Evolutionary conservation across 495 filamentous ascomycete genomes (phyloP), one percentile per base, ranked within the genome.

Genomic region (Lasiosphaeria miniovina): DNA sequence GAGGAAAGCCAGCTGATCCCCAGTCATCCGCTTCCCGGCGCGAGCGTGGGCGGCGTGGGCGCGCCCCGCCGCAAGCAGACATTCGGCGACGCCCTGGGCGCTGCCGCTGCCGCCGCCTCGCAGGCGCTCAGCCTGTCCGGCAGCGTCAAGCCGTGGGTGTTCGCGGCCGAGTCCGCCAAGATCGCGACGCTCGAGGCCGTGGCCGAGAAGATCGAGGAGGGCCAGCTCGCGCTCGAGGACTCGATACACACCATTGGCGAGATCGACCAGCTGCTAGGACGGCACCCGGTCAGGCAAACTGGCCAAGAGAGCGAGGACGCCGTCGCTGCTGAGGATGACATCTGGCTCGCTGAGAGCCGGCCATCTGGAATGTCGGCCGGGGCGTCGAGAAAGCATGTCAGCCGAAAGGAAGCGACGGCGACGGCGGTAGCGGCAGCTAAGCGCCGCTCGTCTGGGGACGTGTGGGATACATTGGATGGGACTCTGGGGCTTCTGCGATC

Each of bases 1-100:
- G 84, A 90, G 38, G 88, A 91, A 61, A 89, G 86, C 63, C 86
- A 89, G 56, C 76, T 91, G 4, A 79, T 90, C 2, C 85, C 83
- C 0, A 77, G 80, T 43, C 84, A 88, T 56, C 85, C 87, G 1
- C 68, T 84, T 49, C 75, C 80, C 2, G 66, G 66, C 9, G 54
- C 24, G 24, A 2, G 24, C 24, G 24, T 2, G 24, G 24, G 24
- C 24, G 24, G 24, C 24, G 24, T 24, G 24, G 24, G 65, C 10
- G 53, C 61, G 1, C 38, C 45, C 12, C 61, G 67, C 14, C 55
- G 55, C 24, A 68, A 64, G 38, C 49, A 59, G 40, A 14, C 63
- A 6, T 60, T 66, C 10, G 43, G 62, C 9, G 68, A 65, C 33
- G 68, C 66, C 0, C 51, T 68, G 7, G 60, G 61, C 11, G 58